Evolutionary conservation across 73 alveolate species (phyloP).

Genomic region (Paraurostyla sp.): DNA sequence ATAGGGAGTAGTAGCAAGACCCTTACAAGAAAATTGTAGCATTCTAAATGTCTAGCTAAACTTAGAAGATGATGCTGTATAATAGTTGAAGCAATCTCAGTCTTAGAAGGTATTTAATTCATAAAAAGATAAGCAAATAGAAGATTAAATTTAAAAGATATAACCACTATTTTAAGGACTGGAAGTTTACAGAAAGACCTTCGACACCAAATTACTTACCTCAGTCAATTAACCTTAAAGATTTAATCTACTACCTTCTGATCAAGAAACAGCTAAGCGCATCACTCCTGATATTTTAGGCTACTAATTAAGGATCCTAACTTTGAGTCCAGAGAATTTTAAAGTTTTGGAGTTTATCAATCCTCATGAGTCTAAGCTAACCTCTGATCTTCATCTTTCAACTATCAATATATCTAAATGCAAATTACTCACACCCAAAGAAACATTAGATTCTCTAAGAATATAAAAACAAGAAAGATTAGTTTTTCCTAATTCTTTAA

Average conservation of each 20-base stretch:
- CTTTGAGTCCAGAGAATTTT: neutral
- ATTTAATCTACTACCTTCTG: neutral
- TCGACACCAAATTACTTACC: slow-evolving; percentile 9
- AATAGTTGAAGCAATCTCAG: no score
- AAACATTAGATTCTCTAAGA: neutral
- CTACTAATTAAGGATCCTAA: neutral
- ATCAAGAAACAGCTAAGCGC: no score
- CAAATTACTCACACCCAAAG: neutral
- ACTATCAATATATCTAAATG: neutral
- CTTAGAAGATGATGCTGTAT: no score
- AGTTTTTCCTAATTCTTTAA: neutral
- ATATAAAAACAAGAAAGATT: neutral
- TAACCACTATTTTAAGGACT: slow-evolving; percentile 11
- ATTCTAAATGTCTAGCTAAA: no score
- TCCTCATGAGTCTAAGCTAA: slow-evolving; percentile 15
- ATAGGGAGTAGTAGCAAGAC: no score
- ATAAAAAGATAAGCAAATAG: no score
- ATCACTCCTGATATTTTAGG: slow-evolving; percentile 22
- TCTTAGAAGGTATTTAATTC: no score
- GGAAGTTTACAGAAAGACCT: slow-evolving; percentile 31
- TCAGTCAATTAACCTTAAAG: neutral
- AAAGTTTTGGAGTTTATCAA: neutral
- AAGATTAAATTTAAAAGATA: neutral
- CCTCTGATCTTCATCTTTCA: neutral
- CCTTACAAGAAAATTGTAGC: no score